A percentile compares a stretch with the other conserved stretches of the same genome.
Evolutionary conservation across 2,329 filamentous ascomycete species (phyloP).

Genomic region (Pezicula carpinea): DNA sequence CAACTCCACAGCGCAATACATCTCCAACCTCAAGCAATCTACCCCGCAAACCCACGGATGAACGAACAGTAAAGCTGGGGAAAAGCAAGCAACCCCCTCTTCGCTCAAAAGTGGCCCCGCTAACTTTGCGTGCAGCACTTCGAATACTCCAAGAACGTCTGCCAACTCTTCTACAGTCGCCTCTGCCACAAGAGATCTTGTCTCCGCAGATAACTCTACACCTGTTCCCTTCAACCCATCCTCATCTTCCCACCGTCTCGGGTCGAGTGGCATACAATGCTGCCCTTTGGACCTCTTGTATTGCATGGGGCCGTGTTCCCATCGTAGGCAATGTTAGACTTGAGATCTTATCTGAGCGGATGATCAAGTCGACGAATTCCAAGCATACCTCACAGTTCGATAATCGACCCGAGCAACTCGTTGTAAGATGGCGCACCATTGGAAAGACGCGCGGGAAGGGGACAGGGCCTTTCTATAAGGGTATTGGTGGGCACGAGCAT

Average conservation of each 20-base stretch:
- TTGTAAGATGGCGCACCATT: slow-evolving; percentile 82
- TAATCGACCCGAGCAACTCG: slow-evolving; percentile 66
- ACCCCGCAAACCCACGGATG: slow-evolving; percentile 39
- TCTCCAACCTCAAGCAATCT: slow-evolving; percentile 8
- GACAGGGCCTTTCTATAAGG: slow-evolving; percentile 40
- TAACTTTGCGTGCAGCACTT: slow-evolving; percentile 42
- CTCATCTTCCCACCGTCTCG: slow-evolving; percentile 85
- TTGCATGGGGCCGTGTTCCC: slow-evolving; percentile 91
- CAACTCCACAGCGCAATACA: slow-evolving; percentile 16
- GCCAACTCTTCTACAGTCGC: slow-evolving; percentile 62
- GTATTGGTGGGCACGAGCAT: slow-evolving; percentile 37
- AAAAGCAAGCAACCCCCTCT: slow-evolving; percentile 22
- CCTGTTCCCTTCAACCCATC: slow-evolving; percentile 73
- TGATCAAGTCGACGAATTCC: slow-evolving; percentile 43
- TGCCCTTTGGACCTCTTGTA: slow-evolving; percentile 90
- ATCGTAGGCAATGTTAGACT: slow-evolving; percentile 86
- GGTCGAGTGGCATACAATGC: slow-evolving; percentile 88
- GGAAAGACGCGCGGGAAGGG: slow-evolving; percentile 40
- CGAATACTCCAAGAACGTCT: slow-evolving; percentile 61
- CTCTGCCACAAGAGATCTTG: slow-evolving; percentile 70
- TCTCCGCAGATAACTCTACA: slow-evolving; percentile 68
- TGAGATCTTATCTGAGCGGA: slow-evolving; percentile 83
- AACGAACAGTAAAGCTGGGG: slow-evolving; percentile 52
- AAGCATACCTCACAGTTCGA: slow-evolving; percentile 18
- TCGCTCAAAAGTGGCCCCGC: neutral